Evolutionary conservation across 1,284 basidiomycete species (phyloP).

Genomic region (Malassezia slooffiae): DNA sequence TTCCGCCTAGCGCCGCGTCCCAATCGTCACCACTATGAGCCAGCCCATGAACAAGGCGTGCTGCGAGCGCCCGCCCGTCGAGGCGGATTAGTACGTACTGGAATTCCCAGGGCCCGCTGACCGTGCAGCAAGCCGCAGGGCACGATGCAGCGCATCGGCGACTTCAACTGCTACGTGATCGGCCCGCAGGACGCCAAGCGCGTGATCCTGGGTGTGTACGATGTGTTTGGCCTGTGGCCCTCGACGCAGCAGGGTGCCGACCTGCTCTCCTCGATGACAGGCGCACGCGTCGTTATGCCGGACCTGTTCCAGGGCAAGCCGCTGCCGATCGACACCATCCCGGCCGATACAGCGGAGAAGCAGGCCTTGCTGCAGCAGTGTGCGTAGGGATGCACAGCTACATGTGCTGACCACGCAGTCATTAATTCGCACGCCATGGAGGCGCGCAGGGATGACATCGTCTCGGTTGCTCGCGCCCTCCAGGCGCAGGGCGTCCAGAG

Average conservation of each 20-base stretch:
- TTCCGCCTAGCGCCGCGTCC: too few species aligned
- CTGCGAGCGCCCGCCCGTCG: conserved; percentile 50
- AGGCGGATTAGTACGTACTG: conserved; percentile 44
- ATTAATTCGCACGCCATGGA: conserved; percentile 37
- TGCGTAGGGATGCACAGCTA: conserved; percentile 41
- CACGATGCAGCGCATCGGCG: conserved; percentile 24
- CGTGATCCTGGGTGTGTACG: conserved; percentile 56
- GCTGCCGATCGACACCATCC: conserved; percentile 52
- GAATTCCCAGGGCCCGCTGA: not conserved
- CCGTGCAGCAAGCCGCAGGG: conserved; percentile 49
- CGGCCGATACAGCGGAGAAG: conserved; percentile 50
- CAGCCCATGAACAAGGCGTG: conserved; percentile 48
- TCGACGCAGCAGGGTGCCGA: conserved; percentile 52
- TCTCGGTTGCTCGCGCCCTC: conserved; percentile 50
- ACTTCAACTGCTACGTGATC: conserved; percentile 23
- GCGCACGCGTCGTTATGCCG: conserved; percentile 55
- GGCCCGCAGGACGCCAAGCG: conserved; percentile 50
- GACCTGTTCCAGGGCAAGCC: conserved; percentile 56
- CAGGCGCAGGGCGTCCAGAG: conserved; percentile 51
- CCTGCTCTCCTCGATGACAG: conserved; percentile 51
- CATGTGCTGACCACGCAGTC: conserved; percentile 1
- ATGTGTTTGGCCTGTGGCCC: conserved; percentile 56
- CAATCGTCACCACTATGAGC: too few species aligned
- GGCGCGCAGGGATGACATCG: conserved; percentile 51
- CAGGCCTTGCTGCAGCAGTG: conserved; percentile 49